Percentiles rank a stretch among this genome's conserved stretches.
These are phyloP conservation scores for Phoma herbarum DNA, from an alignment of 2,329 filamentous ascomycete genomes.

Conservation along the genomic window DNA sequence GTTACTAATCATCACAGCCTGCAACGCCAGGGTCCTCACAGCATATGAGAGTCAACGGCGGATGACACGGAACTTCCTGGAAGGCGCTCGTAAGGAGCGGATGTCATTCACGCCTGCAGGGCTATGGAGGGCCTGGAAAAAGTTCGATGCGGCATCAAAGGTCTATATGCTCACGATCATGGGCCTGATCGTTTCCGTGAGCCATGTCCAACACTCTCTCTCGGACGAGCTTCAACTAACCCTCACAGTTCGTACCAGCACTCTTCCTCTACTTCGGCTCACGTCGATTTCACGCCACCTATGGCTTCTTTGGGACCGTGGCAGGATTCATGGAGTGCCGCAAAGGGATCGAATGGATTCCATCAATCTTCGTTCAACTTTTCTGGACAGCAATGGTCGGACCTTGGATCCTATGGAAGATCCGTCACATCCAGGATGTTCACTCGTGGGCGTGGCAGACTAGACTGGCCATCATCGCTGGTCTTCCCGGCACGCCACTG, in stretches of 20 bases:
- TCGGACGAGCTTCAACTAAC: conserved; percentile 25
- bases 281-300: conserved; percentile 67
- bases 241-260: conserved; percentile 63
- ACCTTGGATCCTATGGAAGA: conserved; percentile 52
- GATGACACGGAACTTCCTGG: conserved; percentile 46
- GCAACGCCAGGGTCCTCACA: conserved; percentile 49
- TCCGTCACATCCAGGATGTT: conserved; percentile 48
- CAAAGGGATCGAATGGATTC: conserved; percentile 69
- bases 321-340: conserved; percentile 55
- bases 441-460: conserved; percentile 53
- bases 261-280: conserved; percentile 70
- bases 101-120: conserved; percentile 42
- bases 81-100: conserved; percentile 47
- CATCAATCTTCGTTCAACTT: conserved; percentile 49
- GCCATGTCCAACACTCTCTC: conserved; percentile 5
- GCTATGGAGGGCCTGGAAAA: conserved; percentile 41
- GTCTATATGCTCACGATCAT: conserved; percentile 44
- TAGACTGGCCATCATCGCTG: conserved; percentile 48
- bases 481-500: conserved; percentile 49
- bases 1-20: conserved; percentile 30
- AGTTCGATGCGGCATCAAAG: conserved; percentile 46
- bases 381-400: conserved; percentile 50
- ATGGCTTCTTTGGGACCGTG: conserved; percentile 63
- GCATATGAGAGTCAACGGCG: conserved; percentile 49
- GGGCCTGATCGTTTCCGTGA: conserved; percentile 44